Conservation (phyloP, 2,329 filamentous ascomycete species). For the Fusarium ambrosium region DNA sequence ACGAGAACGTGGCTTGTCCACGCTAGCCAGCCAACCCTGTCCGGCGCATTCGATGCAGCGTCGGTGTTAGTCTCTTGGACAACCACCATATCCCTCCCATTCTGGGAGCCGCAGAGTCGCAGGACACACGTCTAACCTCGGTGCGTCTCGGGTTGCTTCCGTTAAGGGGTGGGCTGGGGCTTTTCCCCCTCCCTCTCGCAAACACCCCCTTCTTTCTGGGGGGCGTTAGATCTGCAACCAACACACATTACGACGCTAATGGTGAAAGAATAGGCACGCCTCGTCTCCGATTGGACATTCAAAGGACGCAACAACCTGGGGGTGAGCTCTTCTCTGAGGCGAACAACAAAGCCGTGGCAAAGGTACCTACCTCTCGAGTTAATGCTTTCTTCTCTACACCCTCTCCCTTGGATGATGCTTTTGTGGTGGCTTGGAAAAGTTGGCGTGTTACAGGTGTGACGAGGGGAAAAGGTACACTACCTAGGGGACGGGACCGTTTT, state of each 20-base stretch:
- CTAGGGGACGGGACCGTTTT: constrained; percentile 8
- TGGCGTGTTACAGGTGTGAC: constrained; percentile 17
- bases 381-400: background rate
- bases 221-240: background rate
- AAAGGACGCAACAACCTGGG: background rate
- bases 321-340: constrained; percentile 6
- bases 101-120: background rate
- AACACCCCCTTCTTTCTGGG: background rate
- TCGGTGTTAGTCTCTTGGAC: background rate
- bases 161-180: background rate
- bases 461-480: constrained; percentile 1
- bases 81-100: background rate
- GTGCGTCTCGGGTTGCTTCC: constrained; percentile 2
- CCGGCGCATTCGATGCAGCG: background rate
- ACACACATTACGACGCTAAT: constrained; percentile 11
- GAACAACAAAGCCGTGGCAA: background rate
- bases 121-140: background rate
- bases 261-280: background rate
- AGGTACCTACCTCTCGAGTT: background rate
- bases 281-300: constrained; percentile 22
- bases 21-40: background rate
- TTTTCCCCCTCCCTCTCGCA: background rate
- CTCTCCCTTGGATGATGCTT: background rate
- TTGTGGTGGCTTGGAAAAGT: background rate
- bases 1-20: constrained; percentile 14